Evolutionary conservation across 495 filamentous ascomycete genomes (phyloP), one percentile per base, ranked within the genome.

Genomic region (Daldinia concentrica): DNA sequence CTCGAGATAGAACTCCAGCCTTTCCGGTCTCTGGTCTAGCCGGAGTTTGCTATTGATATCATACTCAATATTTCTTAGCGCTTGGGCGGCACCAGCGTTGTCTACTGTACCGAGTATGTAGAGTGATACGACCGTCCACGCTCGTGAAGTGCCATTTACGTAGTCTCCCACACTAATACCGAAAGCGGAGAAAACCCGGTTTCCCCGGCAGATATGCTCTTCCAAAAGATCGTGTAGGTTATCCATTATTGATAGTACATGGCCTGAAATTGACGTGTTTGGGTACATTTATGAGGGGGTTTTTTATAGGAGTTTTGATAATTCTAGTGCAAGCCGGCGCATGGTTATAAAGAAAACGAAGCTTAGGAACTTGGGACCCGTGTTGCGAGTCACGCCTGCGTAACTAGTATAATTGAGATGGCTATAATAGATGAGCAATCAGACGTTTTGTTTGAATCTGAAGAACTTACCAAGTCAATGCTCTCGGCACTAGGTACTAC

Each of bases 61-160:
- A 12, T 51, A 27, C 65, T 68, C 65, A 27, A 68, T 51, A 4
- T 27, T 14, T 22, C 30, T 24, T 19, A 68, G 50, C 7, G 19
- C 34, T 30, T 62, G 26, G 6, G 45, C 24, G 15, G 50, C 65
- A 36, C 27, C 26, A 19, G 1, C 19, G 17, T 39, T 48, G 22
- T 57, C 12, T 48, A 62, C 24, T 4, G 22, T 15, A 8, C 29
- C 50, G 41, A 51, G 12, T 50, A 50, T 48, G 48, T 15, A 68
- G 27, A 68, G 39, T 24, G 65, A 57, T 22, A 68, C 58, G 4
- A 48, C 27, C 6, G 58, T 56, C 65, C 65, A 68, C 9, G 39
- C 29, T 45, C 26, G 58, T 24, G 30, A 36, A 8, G 22, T 24
- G 11, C 27, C 24, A 7, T 19, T 41, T 30, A 27, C n/a, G 27